Percentiles rank a stretch among this genome's conserved stretches.
These are phyloP conservation scores for Paracamarosporium sp. DNA, from an alignment of 2,329 filamentous ascomycete genomes.

Conservation along the genomic window DNA sequence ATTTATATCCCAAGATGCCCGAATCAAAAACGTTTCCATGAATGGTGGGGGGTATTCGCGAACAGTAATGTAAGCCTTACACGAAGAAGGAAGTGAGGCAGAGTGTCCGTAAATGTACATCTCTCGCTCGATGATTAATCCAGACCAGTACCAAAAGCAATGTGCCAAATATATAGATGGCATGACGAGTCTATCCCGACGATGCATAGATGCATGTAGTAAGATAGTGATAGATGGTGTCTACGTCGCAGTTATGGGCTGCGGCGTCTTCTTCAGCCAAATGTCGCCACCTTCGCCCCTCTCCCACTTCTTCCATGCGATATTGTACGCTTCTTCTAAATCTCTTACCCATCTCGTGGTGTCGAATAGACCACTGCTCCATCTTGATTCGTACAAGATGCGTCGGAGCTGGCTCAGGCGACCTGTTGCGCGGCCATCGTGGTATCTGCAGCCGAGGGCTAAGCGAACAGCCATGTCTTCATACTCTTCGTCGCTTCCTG, in stretches of 20 bases:
- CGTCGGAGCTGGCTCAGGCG: constrained; percentile 79
- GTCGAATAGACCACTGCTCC: constrained; percentile 88
- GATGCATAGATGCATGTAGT: not conserved
- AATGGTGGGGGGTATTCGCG: constrained; percentile 6
- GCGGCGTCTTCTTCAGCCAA: constrained; percentile 62
- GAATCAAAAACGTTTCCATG: not conserved
- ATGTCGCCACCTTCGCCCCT: constrained; percentile 89
- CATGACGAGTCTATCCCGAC: not conserved
- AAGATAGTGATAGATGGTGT: not conserved
- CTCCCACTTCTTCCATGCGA: constrained; percentile 90
- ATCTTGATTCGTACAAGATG: constrained; percentile 82
- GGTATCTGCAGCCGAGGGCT: constrained; percentile 38
- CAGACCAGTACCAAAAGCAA: no score
- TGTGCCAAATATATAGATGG: not conserved
- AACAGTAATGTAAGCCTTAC: not conserved
- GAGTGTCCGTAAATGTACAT: not conserved
- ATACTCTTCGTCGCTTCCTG: constrained; percentile 79
- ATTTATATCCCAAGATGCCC: not conserved
- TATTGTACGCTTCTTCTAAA: constrained; percentile 85
- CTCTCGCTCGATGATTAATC: not conserved
- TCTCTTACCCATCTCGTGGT: constrained; percentile 90
- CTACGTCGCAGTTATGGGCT: not conserved
- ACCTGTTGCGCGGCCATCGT: constrained; percentile 56
- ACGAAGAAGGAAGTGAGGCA: not conserved
- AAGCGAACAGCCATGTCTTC: constrained; percentile 64